Conservation (phyloP, 2,329 filamentous ascomycete genomes). For the Trichophyton verrucosum region DNA sequence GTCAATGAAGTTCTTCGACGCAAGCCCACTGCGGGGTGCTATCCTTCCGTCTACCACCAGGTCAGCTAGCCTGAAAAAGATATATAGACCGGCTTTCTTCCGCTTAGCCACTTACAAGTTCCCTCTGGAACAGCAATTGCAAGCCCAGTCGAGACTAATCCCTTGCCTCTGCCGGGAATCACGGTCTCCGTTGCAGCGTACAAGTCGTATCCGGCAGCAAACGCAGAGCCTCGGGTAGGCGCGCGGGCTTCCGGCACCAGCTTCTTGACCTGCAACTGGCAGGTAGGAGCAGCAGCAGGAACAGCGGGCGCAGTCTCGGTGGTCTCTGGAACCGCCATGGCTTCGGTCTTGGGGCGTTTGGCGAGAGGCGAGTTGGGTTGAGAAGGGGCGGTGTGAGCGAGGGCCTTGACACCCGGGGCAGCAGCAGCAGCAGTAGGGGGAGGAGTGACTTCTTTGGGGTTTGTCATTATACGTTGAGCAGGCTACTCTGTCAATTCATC, state of each 20-base stretch:
- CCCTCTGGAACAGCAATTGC: conserved; percentile 80
- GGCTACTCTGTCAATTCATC: neutral
- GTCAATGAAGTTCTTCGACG: conserved; percentile 90
- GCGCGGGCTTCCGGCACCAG: conserved; percentile 65
- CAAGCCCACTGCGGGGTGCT: conserved; percentile 81
- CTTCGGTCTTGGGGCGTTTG: conserved; percentile 57
- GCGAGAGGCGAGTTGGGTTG: conserved; percentile 61
- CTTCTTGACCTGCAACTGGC: conserved; percentile 76
- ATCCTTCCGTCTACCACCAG: conserved; percentile 61
- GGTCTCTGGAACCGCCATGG: conserved; percentile 16
- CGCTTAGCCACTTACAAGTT: conserved; percentile 54
- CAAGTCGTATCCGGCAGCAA: conserved; percentile 87
- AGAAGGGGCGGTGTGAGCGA: conserved; percentile 40
- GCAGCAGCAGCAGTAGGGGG: conserved; percentile 15
- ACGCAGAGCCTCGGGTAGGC: conserved; percentile 78
- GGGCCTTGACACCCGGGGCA: conserved; percentile 16
- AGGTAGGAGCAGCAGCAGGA: conserved; percentile 27
- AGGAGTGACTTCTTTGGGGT: conserved; percentile 28
- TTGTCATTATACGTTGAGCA: neutral
- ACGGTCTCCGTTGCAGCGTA: conserved; percentile 63
- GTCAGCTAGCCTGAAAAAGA: conserved; percentile 3
- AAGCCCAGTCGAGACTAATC: conserved; percentile 78
- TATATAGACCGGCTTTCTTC: conserved; percentile 4
- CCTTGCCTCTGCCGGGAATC: conserved; percentile 73
- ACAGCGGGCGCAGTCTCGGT: conserved; percentile 3